Evolutionary conservation across 176 grass and related monocot species (phyloP), one percentile per base, ranked within the genome.

Genomic region (Ampelocalamus luodianensis): DNA sequence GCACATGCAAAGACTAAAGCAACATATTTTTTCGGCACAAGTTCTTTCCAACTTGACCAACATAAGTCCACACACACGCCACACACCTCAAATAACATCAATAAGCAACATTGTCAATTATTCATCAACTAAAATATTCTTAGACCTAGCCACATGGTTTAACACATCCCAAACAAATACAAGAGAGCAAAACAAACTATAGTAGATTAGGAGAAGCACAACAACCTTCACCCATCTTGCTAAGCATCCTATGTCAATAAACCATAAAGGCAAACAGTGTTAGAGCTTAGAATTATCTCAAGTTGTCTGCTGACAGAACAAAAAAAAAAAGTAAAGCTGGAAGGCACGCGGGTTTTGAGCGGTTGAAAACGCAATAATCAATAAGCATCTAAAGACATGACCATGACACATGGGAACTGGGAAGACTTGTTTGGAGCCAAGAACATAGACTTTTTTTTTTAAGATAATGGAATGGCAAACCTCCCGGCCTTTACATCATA

Each of bases 201-300:
- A 49, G 43, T 74, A 70, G 24, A 78, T 14, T 46, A 62, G 20
- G 77, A 71, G 36, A 55, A 81, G 68, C 66, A 46, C 34, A 82
- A 93, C 83, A 67, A 98, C 96, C 96, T 98, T 95, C 96, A 71
- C 96, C 96, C 96, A 98, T 98, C 84, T 98, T 98, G 91, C 88
- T 95, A 38, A 95, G 91, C 87, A 98, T 98, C 77, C 90, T 90
- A 92, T 98, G 93, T 98, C 91, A 85, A 92, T 59, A 82, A 37
- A 68, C 26, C 36, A 79, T 36, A 55, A 22, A 83, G 76, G 18
- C 68, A 86, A 58, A 68, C 34, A 84, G 67, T 10, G 42, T 87
- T 32, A 90, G 50, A 39, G 22, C 34, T 68, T 68, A 51, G 26
- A 70, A 74, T 77, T 76, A 76, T 73, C 65, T 27, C 10, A 79